Conservation (phyloP, 2,329 filamentous ascomycete species). For the Bipolaris bicolor region DNA sequence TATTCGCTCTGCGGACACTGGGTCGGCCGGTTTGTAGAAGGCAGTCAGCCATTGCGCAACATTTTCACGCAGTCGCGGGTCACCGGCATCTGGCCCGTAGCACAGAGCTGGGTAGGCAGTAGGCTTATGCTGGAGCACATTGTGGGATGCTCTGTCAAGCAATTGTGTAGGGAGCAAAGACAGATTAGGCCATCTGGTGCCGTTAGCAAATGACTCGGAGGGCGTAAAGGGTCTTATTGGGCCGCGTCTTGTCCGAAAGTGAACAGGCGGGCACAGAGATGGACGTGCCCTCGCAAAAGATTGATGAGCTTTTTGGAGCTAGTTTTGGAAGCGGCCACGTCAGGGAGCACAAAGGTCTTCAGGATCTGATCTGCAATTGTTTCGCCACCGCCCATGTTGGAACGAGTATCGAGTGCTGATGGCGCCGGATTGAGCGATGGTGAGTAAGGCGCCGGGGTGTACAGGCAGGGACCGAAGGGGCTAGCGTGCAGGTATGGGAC, state of each 20-base stretch:
- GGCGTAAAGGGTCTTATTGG: conserved; percentile 12
- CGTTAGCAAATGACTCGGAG: conserved; percentile 25
- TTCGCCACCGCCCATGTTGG: conserved; percentile 18
- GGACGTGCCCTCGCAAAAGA: conserved; percentile 43
- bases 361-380: conserved; percentile 17
- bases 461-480: conserved; percentile 13
- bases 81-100: conserved; percentile 79
- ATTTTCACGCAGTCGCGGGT: conserved; percentile 61
- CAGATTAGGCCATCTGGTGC: conserved; percentile 67
- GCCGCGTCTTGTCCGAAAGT: conserved; percentile 21
- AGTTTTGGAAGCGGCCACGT: conserved; percentile 37
- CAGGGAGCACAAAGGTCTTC: conserved; percentile 34
- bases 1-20: conserved; percentile 65
- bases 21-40: conserved; percentile 61
- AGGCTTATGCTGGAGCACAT: conserved; percentile 65
- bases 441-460: conserved; percentile 12
- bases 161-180: conserved; percentile 69
- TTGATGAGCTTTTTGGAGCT: conserved; percentile 46
- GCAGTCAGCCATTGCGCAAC: conserved; percentile 72
- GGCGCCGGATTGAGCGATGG: conserved; percentile 15
- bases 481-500: conserved; percentile 15
- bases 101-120: conserved; percentile 69
- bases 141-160: conserved; percentile 65
- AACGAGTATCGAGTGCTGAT: conserved; percentile 25
- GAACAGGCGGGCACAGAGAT: conserved; percentile 14